These are phyloP conservation scores for Bryopsis sp. DNA, from an alignment of 139 green algal species.

Conservation along the genomic window DNA sequence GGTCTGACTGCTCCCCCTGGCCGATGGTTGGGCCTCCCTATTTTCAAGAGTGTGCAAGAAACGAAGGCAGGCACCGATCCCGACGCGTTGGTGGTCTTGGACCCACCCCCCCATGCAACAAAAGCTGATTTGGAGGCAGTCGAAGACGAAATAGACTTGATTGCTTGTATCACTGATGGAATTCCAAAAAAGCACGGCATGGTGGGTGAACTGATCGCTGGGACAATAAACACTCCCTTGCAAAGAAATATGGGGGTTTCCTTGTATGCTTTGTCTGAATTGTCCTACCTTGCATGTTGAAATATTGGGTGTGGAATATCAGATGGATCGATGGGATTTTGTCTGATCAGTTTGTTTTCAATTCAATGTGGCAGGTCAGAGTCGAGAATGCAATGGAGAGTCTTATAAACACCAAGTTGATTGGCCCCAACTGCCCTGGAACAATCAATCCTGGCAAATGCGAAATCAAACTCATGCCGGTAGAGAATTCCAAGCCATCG, in stretches of 20 bases:
- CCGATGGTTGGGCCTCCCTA: slow-evolving; percentile 89
- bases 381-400: slow-evolving; percentile 83
- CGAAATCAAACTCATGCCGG: slow-evolving; percentile 99
- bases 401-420: slow-evolving; percentile 84
- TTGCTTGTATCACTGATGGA: slow-evolving; percentile 98
- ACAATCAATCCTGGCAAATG: slow-evolving; percentile 98
- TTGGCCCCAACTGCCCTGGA: slow-evolving; percentile 97
- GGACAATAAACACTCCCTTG: no score
- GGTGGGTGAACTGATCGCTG: no score
- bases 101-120: slow-evolving; percentile 91
- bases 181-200: slow-evolving; percentile 99
- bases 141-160: slow-evolving; percentile 87
- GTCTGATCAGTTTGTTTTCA: no score
- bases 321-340: slow-evolving; percentile 18
- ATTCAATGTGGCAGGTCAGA: slow-evolving; percentile 71
- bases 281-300: background rate
- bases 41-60: slow-evolving; percentile 87
- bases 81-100: slow-evolving; percentile 89
- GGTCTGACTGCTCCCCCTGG: no score
- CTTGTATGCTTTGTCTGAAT: no score
- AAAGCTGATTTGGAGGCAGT: slow-evolving; percentile 88
- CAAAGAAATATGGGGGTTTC: no score
- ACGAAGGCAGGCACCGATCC: slow-evolving; percentile 67
- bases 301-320: background rate
- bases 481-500: no score